Percentiles rank a stretch among this genome's conserved stretches.
These are phyloP conservation scores for Ganoderma leucocontextum DNA, from an alignment of 1,284 basidiomycete species.

Conservation along the genomic window DNA sequence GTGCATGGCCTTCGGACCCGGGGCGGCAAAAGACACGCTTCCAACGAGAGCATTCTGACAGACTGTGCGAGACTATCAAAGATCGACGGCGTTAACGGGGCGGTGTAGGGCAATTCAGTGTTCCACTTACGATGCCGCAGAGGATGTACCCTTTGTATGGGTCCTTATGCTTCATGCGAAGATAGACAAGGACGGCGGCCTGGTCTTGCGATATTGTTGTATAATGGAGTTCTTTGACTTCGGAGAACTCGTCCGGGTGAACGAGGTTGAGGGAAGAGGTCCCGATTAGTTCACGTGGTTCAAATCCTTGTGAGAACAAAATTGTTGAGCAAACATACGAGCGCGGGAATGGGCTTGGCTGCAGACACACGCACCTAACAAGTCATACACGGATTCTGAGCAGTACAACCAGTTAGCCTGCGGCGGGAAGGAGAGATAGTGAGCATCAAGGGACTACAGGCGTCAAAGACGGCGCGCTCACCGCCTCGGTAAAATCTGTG, in stretches of 20 bases:
- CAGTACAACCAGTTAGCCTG: slow-evolving; percentile 77
- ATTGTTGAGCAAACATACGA: slow-evolving; percentile 11
- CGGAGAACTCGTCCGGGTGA: slow-evolving; percentile 76
- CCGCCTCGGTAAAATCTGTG: slow-evolving; percentile 77
- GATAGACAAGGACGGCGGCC: slow-evolving; percentile 76
- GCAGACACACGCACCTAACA: slow-evolving; percentile 60
- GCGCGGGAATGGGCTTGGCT: background rate
- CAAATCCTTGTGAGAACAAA: slow-evolving; percentile 59
- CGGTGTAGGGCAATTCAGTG: background rate
- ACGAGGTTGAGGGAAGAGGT: slow-evolving; percentile 73
- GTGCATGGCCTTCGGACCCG: slow-evolving; percentile 75
- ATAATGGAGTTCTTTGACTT: slow-evolving; percentile 70
- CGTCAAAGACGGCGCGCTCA: slow-evolving; percentile 42
- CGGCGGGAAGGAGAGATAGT: slow-evolving; percentile 13
- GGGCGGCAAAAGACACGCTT: slow-evolving; percentile 76
- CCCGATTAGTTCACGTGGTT: slow-evolving; percentile 72
- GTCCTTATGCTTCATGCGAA: slow-evolving; percentile 78
- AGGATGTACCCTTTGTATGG: slow-evolving; percentile 75
- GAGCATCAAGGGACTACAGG: slow-evolving; percentile 25
- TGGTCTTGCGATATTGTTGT: slow-evolving; percentile 79
- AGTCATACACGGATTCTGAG: slow-evolving; percentile 73
- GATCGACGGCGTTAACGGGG: slow-evolving; percentile 20
- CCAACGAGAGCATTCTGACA: slow-evolving; percentile 78
- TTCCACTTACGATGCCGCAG: slow-evolving; percentile 68
- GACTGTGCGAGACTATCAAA: slow-evolving; percentile 59